Percentiles rank a stretch among this genome's conserved stretches.
Conservation (phyloP, 306 rosid genomes). For the Pueraria montana region DNA sequence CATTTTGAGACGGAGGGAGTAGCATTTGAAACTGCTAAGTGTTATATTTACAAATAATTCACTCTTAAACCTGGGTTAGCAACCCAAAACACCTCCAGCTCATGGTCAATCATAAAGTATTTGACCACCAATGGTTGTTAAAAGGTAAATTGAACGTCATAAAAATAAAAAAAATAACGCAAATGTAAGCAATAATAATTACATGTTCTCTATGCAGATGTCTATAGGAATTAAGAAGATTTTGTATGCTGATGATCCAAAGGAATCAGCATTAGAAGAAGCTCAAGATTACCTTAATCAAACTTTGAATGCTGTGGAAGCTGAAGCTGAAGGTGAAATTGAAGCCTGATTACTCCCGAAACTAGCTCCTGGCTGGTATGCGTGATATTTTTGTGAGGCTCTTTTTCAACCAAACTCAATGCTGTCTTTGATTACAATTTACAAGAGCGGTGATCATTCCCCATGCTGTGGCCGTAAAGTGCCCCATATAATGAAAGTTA, state of each 20-base stretch:
- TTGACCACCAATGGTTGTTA: constrained; percentile 1
- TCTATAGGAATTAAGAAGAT: constrained; percentile 80
- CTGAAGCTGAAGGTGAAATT: constrained; percentile 44
- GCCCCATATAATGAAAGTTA: constrained; percentile 39
- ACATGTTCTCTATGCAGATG: constrained; percentile 66
- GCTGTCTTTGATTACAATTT: constrained; percentile 5
- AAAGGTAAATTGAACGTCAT: constrained; percentile 5
- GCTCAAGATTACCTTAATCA: constrained; percentile 79
- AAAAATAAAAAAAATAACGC: background rate
- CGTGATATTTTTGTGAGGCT: constrained; percentile 39
- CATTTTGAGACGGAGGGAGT: too few relatives aligned
- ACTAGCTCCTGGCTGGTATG: constrained; percentile 30
- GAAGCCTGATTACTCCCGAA: constrained; percentile 54
- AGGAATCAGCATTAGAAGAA: constrained; percentile 83
- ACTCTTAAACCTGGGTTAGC: too few relatives aligned
- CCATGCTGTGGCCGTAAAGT: too few relatives aligned
- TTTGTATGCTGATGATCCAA: constrained; percentile 85
- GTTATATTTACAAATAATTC: too few relatives aligned
- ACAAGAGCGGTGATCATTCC: constrained; percentile 41
- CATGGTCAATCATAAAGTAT: constrained; percentile 1
- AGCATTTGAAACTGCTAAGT: too few relatives aligned
- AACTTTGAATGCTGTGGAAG: constrained; percentile 45
- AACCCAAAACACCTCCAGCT: background rate
- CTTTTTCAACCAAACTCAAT: constrained; percentile 14
- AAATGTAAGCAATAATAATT: constrained; percentile 39